phyloP scores from a whole-genome alignment of 2,329 filamentous ascomycete species.

The Rhinocladiella similis region DNA sequence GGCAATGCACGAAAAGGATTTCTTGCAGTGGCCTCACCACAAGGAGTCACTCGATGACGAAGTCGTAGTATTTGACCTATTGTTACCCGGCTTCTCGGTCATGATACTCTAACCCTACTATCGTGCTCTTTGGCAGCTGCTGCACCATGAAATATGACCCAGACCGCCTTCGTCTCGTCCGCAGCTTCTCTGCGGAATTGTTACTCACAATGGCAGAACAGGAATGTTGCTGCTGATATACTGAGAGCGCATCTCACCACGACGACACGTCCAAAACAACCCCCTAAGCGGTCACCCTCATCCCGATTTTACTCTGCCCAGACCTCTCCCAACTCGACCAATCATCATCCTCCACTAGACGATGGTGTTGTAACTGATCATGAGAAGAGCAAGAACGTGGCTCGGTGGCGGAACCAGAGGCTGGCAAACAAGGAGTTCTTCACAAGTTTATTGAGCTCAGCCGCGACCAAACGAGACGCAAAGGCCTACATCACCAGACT shows the following conservation, averaged over 20 bases:
- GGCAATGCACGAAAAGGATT: neutral
- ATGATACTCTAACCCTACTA: neutral
- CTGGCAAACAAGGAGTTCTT: constrained; percentile 71
- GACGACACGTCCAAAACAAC: neutral
- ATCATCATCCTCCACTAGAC: constrained; percentile 20
- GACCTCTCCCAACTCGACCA: constrained; percentile 23
- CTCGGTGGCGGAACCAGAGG: constrained; percentile 45
- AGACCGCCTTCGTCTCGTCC: constrained; percentile 35
- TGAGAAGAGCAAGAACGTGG: constrained; percentile 27
- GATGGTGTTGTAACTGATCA: neutral
- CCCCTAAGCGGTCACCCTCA: neutral
- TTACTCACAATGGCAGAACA: constrained; percentile 32
- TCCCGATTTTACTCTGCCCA: constrained; percentile 22
- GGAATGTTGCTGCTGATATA: constrained; percentile 30
- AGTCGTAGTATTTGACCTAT: too few relatives aligned
- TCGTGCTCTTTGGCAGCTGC: neutral
- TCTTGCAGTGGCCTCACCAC: neutral
- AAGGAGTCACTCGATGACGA: neutral
- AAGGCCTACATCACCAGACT: constrained; percentile 90
- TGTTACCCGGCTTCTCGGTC: too few relatives aligned
- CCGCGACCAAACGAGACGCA: constrained; percentile 88
- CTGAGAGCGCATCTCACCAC: constrained; percentile 16
- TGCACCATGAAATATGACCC: constrained; percentile 38
- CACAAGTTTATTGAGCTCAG: constrained; percentile 80
- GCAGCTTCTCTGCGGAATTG: constrained; percentile 20